phyloP scores from a whole-genome alignment of 2,329 filamentous ascomycete genomes.

The Xylaria sp. region DNA sequence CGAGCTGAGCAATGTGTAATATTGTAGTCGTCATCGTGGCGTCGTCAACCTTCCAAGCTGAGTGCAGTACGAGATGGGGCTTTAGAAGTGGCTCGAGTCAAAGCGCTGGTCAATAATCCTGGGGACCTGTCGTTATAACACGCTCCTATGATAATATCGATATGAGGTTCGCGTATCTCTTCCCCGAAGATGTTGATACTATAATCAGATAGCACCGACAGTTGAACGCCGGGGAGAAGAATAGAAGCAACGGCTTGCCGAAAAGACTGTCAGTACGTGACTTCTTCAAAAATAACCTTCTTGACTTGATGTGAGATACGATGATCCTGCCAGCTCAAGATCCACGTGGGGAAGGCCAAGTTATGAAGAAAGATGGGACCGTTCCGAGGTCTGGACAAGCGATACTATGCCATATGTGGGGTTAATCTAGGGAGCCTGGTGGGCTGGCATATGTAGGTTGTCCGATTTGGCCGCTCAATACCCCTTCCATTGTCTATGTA shows the following conservation, averaged over 20 bases:
- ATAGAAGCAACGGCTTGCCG: background rate
- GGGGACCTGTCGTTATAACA: conserved; percentile 18
- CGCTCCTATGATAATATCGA: background rate
- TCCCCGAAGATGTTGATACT: background rate
- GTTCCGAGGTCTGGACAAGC: conserved; percentile 3
- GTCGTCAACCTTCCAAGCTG: background rate
- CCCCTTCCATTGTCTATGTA: too few species aligned
- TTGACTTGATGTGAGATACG: conserved; percentile 2
- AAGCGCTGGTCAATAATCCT: conserved; percentile 19
- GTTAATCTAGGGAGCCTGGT: background rate
- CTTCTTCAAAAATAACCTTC: background rate
- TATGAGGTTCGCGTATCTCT: background rate
- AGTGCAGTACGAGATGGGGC: background rate
- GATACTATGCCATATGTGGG: conserved; percentile 7
- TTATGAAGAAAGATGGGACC: conserved; percentile 17
- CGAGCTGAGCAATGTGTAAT: conserved; percentile 24
- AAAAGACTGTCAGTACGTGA: background rate
- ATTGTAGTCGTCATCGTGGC: conserved; percentile 28
- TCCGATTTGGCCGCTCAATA: too few species aligned
- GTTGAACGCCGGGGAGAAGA: background rate
- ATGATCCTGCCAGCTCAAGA: conserved; percentile 1
- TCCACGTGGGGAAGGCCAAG: conserved; percentile 22
- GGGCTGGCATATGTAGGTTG: too few species aligned
- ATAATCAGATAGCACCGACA: background rate
- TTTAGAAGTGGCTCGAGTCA: conserved; percentile 8